phyloP scores from a whole-genome alignment of 108 stramenopile species.

The Cyclotella distinguenda region DNA sequence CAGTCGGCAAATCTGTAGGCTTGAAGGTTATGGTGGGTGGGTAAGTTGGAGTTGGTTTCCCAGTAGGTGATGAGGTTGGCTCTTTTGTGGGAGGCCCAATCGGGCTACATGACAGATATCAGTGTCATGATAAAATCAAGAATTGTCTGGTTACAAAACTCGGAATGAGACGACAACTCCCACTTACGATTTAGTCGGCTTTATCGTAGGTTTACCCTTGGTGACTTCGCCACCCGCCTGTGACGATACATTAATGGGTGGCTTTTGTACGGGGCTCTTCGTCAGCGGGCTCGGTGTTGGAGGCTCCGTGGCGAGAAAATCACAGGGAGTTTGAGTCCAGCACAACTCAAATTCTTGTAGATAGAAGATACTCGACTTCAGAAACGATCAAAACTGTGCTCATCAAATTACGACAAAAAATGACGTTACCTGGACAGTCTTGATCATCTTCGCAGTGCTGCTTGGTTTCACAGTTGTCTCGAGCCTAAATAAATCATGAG shows the following conservation, averaged over 20 bases:
- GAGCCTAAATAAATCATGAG: conserved; percentile 20
- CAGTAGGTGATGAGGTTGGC: conserved; percentile 23
- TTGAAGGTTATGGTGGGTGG: conserved; percentile 34
- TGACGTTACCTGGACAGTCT: conserved; percentile 46
- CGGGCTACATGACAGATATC: conserved; percentile 12
- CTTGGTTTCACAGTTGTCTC: conserved; percentile 48
- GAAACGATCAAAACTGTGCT: too few species aligned
- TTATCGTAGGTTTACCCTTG: conserved; percentile 3
- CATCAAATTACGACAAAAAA: too few species aligned
- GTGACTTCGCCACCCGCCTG: too few species aligned
- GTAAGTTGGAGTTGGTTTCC: conserved; percentile 25
- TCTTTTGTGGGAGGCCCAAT: conserved; percentile 24
- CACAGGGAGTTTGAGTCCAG: conserved; percentile 48
- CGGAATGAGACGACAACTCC: neutral
- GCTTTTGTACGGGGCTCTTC: conserved; percentile 14
- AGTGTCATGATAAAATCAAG: neutral
- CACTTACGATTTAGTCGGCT: conserved; percentile 14
- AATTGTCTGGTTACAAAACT: neutral
- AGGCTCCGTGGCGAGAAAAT: conserved; percentile 37
- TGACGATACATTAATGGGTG: too few species aligned
- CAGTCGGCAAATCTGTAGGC: conserved; percentile 17
- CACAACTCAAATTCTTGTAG: conserved; percentile 38
- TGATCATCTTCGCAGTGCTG: conserved; percentile 42
- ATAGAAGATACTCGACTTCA: too few species aligned
- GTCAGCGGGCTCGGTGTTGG: conserved; percentile 21